Evolutionary conservation across 1,284 basidiomycete species (phyloP), one percentile per base, ranked within the genome.

Genomic region (Boletus hoseneyae): DNA sequence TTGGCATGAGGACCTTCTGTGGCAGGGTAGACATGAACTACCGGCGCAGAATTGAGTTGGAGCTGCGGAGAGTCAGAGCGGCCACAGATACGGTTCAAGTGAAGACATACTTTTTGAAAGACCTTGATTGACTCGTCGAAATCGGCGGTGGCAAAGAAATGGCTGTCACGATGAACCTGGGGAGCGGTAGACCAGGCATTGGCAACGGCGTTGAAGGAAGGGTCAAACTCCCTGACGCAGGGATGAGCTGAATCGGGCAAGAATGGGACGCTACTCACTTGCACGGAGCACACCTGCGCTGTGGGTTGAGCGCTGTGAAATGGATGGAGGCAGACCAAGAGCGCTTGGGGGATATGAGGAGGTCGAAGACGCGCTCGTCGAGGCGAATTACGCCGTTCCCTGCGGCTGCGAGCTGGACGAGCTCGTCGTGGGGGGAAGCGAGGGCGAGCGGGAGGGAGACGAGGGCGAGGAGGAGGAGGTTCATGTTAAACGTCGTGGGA

Each of bases 81-180:
- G 36, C n/a, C 18, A 35, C 27, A 43, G n/a, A 25, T 41, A 37
- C 10, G 39, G 7, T 19, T 21, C 38, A 13, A 9, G 35, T 6
- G 6, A 19, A n/a, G 11, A n/a, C 35, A 15, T 53, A 90, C 92
- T 73, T 83, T 84, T 70, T 89, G 83, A 72, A 94, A 97, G 33
- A 93, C 76, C 3, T 73, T 69, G 50, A 82, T 78, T 3, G 81
- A 85, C 36, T 89, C 77, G 56, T 87, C 80, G 65, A 96, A 97
- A 69, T 97, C 94, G 33, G 93, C 71, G n/a, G 83, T 85, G 12
- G 84, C 94, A 63, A 97, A 97, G 78, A 97, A 93, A 68, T 96
- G 92, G 51, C 77, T 72, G 66, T 92, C 77, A 38, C 87, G 79
- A 32, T 85, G 70, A n/a, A 73, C 73, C 47, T 75, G 65, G 12